Conservation (phyloP, 306 rosid species). For the Quercus agrifolia region DNA sequence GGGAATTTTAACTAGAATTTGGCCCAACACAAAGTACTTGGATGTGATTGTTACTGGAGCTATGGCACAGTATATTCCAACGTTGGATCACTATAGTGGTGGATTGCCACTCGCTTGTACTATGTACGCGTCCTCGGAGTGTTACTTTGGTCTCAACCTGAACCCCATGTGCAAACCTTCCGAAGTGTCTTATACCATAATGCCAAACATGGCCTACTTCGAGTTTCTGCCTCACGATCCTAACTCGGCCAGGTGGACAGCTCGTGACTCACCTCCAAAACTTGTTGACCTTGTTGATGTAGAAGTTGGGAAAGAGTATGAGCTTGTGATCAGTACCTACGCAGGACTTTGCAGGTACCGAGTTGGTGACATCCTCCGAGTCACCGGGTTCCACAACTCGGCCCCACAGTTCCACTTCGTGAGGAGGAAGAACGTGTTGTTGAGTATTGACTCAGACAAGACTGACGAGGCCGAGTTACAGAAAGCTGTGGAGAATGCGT, state of each 20-base stretch:
- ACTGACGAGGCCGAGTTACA: conserved; percentile 62
- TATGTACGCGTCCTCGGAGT: conserved; percentile 60
- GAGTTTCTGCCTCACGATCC: conserved; percentile 55
- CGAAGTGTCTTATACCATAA: conserved; percentile 50
- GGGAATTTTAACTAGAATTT: conserved; percentile 44
- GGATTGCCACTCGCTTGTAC: conserved; percentile 54
- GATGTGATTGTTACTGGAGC: conserved; percentile 65
- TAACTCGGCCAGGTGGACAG: neutral
- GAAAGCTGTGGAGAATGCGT: conserved; percentile 47
- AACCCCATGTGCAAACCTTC: conserved; percentile 56
- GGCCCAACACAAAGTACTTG: conserved; percentile 56
- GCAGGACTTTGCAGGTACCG: conserved; percentile 53
- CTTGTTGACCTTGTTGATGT: conserved; percentile 43
- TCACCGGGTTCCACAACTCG: conserved; percentile 65
- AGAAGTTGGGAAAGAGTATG: conserved; percentile 52
- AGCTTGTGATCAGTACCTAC: conserved; percentile 51
- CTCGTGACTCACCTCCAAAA: neutral
- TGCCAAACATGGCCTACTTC: conserved; percentile 68
- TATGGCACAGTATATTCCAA: conserved; percentile 67
- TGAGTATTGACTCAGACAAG: conserved; percentile 60
- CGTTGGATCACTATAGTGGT: conserved; percentile 48
- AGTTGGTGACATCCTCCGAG: conserved; percentile 60
- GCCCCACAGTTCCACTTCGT: conserved; percentile 66
- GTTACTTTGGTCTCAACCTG: conserved; percentile 53
- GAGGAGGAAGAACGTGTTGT: conserved; percentile 48